Percentiles rank a stretch among this genome's conserved stretches.
Evolutionary conservation across 768 basidiomycete species (phyloP).

Genomic region (Lactifluus hygrophoroides): DNA sequence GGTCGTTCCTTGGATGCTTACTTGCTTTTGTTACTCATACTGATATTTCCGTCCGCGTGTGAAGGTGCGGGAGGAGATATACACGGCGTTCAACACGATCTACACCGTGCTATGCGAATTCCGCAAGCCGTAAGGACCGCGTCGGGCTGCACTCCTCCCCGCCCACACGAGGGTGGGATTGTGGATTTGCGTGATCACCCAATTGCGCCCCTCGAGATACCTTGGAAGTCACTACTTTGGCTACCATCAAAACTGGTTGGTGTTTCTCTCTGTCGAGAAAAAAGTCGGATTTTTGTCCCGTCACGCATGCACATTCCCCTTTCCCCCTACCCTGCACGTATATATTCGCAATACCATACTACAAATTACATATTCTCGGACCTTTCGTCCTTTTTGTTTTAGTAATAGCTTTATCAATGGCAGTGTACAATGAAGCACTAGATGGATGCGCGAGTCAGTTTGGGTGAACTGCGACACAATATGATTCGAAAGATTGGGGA

Average conservation of each 20-base stretch:
- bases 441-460: not conserved
- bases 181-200: not conserved
- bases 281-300: not conserved
- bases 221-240: not conserved
- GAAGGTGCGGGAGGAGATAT: slow-evolving; percentile 97
- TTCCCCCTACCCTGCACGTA: slow-evolving; percentile 14
- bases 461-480: no score
- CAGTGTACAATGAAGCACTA: slow-evolving; percentile 5
- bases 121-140: slow-evolving; percentile 59
- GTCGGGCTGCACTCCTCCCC: slow-evolving; percentile 12
- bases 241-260: not conserved
- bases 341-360: slow-evolving; percentile 19
- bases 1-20: slow-evolving; percentile 12
- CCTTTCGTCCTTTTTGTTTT: slow-evolving; percentile 10
- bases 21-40: slow-evolving; percentile 15
- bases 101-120: slow-evolving; percentile 97
- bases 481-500: no score
- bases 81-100: slow-evolving; percentile 98
- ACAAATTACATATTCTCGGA: slow-evolving; percentile 10
- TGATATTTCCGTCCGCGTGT: slow-evolving; percentile 35
- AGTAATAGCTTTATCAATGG: slow-evolving; percentile 16
- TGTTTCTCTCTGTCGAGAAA: not conserved
- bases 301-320: slow-evolving; percentile 3
- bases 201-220: not conserved
- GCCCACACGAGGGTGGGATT: slow-evolving; percentile 7